Evolutionary conservation across 495 filamentous ascomycete genomes (phyloP).

Genomic region (Chaetomium fimeti): DNA sequence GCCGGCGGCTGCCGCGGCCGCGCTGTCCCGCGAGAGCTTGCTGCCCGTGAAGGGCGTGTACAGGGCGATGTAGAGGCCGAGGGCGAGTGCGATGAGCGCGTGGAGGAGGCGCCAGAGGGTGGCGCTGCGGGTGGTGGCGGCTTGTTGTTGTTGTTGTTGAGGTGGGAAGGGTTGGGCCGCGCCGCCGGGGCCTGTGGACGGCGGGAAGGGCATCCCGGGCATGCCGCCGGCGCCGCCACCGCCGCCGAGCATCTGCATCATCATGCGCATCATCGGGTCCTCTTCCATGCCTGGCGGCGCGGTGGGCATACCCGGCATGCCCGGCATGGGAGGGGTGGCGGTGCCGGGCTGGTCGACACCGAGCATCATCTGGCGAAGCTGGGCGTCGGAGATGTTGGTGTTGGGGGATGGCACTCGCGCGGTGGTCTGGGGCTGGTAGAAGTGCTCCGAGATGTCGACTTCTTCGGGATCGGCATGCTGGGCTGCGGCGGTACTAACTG

Average conservation of each 20-base stretch:
- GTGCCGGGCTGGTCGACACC: constrained; percentile 37
- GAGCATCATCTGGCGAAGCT: constrained; percentile 50
- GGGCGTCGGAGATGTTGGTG: constrained; percentile 37
- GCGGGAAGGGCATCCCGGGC: constrained; percentile 6
- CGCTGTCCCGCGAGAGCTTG: constrained; percentile 42
- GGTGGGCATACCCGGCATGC: not conserved
- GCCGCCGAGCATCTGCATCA: constrained; percentile 37
- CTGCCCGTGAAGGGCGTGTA: constrained; percentile 63
- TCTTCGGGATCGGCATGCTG: constrained; percentile 64
- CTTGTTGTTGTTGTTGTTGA: not conserved
- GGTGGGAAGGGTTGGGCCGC: constrained; percentile 14
- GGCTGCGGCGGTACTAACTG: constrained; percentile 14
- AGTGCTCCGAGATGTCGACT: constrained; percentile 67
- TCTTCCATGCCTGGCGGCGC: constrained; percentile 25
- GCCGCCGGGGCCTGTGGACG: constrained; percentile 19
- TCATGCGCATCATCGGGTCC: constrained; percentile 38
- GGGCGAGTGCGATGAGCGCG: constrained; percentile 64
- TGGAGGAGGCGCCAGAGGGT: constrained; percentile 77
- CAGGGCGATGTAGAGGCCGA: constrained; percentile 70
- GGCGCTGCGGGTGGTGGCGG: constrained; percentile 44
- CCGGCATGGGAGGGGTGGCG: constrained; percentile 19
- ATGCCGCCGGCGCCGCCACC: constrained; percentile 24
- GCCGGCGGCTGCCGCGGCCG: constrained; percentile 15
- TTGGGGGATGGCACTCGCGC: constrained; percentile 23
- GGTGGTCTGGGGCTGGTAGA: constrained; percentile 48